Base-by-base conservation (phyloP, 345 rosid species). In the Limnanthes douglasii region DNA sequence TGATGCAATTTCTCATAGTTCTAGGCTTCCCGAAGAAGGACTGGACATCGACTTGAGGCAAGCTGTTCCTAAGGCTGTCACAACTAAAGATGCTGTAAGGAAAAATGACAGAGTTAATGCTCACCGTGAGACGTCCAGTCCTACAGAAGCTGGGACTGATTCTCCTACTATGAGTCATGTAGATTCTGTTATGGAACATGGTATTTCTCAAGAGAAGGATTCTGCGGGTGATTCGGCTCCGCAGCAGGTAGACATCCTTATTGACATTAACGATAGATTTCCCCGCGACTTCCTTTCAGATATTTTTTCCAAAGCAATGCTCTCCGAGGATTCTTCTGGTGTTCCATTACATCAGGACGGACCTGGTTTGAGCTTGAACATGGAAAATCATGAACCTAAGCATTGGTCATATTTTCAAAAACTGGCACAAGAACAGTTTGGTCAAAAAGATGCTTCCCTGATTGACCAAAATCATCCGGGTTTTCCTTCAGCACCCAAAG, bases 381-480 rank as follows among this genome's bases (percentile, higher is more conserved):
- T 81, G 73, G 69, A 72, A 61, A 77, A 70, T 58, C 72, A 45
- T 43, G 84, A 86, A 25, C 92, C 72, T 28, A 81, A 75, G 60
- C 78, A 16, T 45, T 78, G 94, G 94, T 86, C 96, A 1, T 75
- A 75, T 54, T 81, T 81, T 65, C 92, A 64, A 53, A 72, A 78
- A 56, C 60, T 86, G 71, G 96, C 81, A n/a, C 74, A 64, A 17
- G 82, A 53, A 36, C 79, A 69, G 36, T 64, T 56, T 66, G 54
- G 46, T 39, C 60, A 56, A 28, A 68, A 57, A 41, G 84, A 66
- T 59, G 58, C 53, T 52, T 64, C 74, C 53, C 52, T 63, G 30
- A 60, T 70, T 43, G 80, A 72, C 56, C 74, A 70, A 59, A 67
- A 64, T 60, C 69, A 51, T 51, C 45, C 60, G 25, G 53, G 47